These are phyloP conservation scores for Lipomyces yamadae DNA, from an alignment of 805 yeast species.

Conservation along the genomic window DNA sequence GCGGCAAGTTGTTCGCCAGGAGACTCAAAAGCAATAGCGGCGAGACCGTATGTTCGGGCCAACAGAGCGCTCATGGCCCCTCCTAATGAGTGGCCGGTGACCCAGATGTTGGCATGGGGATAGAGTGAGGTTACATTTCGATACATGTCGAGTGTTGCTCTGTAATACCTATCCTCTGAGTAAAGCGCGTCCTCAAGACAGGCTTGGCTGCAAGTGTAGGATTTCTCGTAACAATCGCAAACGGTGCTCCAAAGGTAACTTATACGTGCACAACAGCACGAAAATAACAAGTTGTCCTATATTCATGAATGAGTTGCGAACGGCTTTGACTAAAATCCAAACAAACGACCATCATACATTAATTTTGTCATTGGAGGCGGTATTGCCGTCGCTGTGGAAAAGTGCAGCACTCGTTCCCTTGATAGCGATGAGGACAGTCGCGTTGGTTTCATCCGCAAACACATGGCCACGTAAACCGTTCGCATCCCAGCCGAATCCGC, in stretches of 20 bases:
- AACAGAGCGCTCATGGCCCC: conserved; percentile 82
- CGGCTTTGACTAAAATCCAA: background rate
- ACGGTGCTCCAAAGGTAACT: conserved; percentile 94
- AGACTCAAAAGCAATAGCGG: conserved; percentile 89
- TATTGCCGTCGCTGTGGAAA: conserved; percentile 58
- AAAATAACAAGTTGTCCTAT: conserved; percentile 79
- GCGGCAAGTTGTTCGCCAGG: conserved; percentile 91
- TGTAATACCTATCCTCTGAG: conserved; percentile 80
- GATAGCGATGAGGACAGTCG: conserved; percentile 72
- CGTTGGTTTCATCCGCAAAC: conserved; percentile 64
- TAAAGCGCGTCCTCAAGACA: conserved; percentile 82
- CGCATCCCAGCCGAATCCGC: conserved; percentile 83
- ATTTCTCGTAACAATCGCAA: conserved; percentile 85
- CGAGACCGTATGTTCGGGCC: conserved; percentile 90
- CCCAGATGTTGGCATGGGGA: conserved; percentile 80
- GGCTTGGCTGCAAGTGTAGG: conserved; percentile 86
- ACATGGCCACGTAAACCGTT: conserved; percentile 91
- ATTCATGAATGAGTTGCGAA: background rate
- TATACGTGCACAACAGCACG: conserved; percentile 96
- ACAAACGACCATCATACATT: conserved; percentile 49
- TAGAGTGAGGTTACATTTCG: conserved; percentile 69
- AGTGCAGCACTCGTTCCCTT: conserved; percentile 90
- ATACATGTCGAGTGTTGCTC: conserved; percentile 78
- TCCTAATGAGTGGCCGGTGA: conserved; percentile 94
- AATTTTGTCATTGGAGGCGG: conserved; percentile 77